Evolutionary conservation across 23 red algal genomes (phyloP).

Genomic region (Gracilaria caudata): DNA sequence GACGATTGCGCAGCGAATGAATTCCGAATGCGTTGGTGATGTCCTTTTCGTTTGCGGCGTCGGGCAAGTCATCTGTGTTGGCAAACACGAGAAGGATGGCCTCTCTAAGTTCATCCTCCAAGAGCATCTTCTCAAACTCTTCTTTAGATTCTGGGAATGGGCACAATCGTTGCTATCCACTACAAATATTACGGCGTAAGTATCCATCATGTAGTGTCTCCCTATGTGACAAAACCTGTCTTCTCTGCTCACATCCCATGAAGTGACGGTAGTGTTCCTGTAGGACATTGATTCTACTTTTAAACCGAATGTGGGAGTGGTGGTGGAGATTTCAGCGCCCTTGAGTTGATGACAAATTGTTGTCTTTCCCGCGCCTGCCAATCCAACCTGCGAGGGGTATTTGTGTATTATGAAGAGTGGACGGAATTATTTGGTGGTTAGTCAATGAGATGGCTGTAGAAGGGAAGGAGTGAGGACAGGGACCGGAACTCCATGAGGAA

Average conservation of each 20-base stretch:
- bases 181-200: constrained; percentile 89
- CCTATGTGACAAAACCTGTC: constrained; percentile 75
- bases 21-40: constrained; percentile 76
- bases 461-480: background rate
- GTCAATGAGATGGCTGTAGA: background rate
- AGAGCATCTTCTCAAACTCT: constrained; percentile 84
- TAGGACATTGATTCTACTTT: constrained; percentile 76
- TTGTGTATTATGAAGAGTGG: background rate
- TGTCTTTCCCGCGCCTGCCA: constrained; percentile 60
- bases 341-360: constrained; percentile 93
- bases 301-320: constrained; percentile 89
- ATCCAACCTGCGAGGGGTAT: constrained; percentile 16
- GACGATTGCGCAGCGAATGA: constrained; percentile 52
- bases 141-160: constrained; percentile 77
- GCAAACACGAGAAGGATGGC: constrained; percentile 80
- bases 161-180: constrained; percentile 93
- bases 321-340: constrained; percentile 90
- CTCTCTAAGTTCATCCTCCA: constrained; percentile 76
- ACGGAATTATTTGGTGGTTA: too few relatives aligned
- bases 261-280: constrained; percentile 89
- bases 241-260: constrained; percentile 93
- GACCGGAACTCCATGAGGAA: constrained; percentile 76
- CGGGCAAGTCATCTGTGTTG: constrained; percentile 87
- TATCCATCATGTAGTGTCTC: constrained; percentile 85
- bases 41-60: constrained; percentile 46